Conservation (phyloP, 1,139 yeast species). For the Hanseniaspora gamundiae region DNA sequence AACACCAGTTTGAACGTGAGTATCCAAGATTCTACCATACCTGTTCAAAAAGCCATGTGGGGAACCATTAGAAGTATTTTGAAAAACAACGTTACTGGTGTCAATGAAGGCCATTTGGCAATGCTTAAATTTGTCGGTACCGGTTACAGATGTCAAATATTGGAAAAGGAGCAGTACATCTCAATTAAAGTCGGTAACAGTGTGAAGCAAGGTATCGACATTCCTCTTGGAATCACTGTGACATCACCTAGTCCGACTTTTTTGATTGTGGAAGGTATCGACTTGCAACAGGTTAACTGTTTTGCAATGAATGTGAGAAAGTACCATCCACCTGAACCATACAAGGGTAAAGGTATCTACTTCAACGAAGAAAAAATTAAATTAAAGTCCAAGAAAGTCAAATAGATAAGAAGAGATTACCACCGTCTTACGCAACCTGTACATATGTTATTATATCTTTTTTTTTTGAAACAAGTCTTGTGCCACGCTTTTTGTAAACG, state of each 20-base stretch:
- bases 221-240: constrained; percentile 70
- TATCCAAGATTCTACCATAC: constrained; percentile 46
- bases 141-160: constrained; percentile 78
- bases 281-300: constrained; percentile 76
- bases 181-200: constrained; percentile 80
- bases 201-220: constrained; percentile 45
- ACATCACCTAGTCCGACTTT: constrained; percentile 81
- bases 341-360: constrained; percentile 95
- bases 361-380: constrained; percentile 84
- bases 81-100: constrained; percentile 73
- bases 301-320: constrained; percentile 84
- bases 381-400: constrained; percentile 84
- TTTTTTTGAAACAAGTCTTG: too few relatives aligned
- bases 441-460: too few relatives aligned
- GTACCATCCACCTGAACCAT: constrained; percentile 93
- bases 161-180: constrained; percentile 47
- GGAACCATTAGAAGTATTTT: constrained; percentile 81
- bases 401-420: constrained; percentile 34
- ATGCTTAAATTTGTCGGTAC: constrained; percentile 90
- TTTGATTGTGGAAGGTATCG: constrained; percentile 71
- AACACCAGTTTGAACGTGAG: constrained; percentile 36
- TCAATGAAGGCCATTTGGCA: constrained; percentile 83
- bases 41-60: constrained; percentile 82
- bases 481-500: too few relatives aligned
- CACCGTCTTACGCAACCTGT: too few relatives aligned